Evolutionary conservation across 2,329 filamentous ascomycete species (phyloP).

Genomic region (Exophiala aquamarina): DNA sequence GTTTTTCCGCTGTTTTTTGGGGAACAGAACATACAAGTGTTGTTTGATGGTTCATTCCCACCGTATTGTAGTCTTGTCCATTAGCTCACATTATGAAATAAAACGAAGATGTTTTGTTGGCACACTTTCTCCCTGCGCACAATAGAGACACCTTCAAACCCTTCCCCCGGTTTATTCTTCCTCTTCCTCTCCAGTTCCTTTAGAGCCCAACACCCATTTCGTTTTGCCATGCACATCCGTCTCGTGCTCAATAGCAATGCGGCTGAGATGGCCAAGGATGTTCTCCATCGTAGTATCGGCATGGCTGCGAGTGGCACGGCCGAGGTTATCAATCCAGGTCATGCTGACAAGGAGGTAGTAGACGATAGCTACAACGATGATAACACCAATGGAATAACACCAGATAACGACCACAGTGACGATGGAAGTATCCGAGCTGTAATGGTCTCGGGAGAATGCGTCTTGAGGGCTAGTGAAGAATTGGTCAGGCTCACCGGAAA

Average conservation of each 20-base stretch:
- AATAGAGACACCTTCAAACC: constrained; percentile 14
- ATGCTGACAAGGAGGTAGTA: constrained; percentile 51
- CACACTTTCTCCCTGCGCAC: constrained; percentile 7
- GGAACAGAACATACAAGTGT: constrained; percentile 1
- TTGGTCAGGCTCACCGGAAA: constrained; percentile 54
- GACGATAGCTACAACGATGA: constrained; percentile 53
- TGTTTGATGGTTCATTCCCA: neutral
- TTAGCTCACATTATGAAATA: constrained; percentile 19
- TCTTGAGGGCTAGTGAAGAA: constrained; percentile 38
- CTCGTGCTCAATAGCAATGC: constrained; percentile 53
- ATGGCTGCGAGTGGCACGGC: constrained; percentile 51
- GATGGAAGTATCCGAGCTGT: constrained; percentile 42
- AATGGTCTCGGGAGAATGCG: constrained; percentile 22
- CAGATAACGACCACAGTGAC: constrained; percentile 54
- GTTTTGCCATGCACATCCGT: constrained; percentile 45
- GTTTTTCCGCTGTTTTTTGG: neutral
- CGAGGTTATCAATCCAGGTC: constrained; percentile 50
- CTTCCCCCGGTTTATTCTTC: constrained; percentile 34
- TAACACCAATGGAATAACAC: constrained; percentile 54
- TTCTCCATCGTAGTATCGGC: constrained; percentile 56
- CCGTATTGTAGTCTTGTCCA: constrained; percentile 14
- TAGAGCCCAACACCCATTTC: constrained; percentile 44
- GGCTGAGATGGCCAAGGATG: constrained; percentile 52
- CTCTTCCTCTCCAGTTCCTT: constrained; percentile 44
- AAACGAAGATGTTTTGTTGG: constrained; percentile 10